Percentiles rank a stretch among this genome's conserved stretches.
These are phyloP conservation scores for Neurospora cerealis DNA, from an alignment of 495 filamentous ascomycete species.

Conservation along the genomic window DNA sequence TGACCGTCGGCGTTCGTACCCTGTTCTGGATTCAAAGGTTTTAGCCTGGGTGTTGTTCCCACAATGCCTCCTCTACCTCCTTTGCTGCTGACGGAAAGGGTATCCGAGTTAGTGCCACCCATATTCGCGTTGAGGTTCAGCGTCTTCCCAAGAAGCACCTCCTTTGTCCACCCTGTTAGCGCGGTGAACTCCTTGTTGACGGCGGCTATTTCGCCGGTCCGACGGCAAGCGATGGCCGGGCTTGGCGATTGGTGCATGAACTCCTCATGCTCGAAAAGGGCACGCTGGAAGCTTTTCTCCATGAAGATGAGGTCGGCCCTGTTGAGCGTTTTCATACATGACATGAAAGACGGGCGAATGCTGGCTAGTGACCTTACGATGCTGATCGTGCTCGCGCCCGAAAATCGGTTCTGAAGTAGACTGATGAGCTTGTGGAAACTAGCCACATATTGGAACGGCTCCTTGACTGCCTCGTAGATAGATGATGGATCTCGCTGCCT, in stretches of 20 bases:
- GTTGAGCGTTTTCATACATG: conserved; percentile 72
- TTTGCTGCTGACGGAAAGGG: conserved; percentile 19
- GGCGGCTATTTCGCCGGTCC: conserved; percentile 85
- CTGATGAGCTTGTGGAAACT: conserved; percentile 83
- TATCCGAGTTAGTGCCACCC: conserved; percentile 23
- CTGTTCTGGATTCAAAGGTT: conserved; percentile 24
- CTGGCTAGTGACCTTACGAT: conserved; percentile 81
- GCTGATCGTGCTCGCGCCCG: conserved; percentile 53
- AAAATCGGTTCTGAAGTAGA: conserved; percentile 71
- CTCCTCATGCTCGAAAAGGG: conserved; percentile 83
- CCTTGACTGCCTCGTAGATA: conserved; percentile 80
- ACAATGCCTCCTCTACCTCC: conserved; percentile 27
- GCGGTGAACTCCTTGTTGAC: conserved; percentile 92
- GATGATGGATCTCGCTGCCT: conserved; percentile 58
- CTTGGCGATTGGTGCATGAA: conserved; percentile 80
- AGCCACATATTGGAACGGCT: conserved; percentile 81
- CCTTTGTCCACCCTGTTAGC: conserved; percentile 88
- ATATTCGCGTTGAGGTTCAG: conserved; percentile 84
- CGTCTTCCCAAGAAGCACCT: conserved; percentile 79
- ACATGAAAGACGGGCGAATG: conserved; percentile 87
- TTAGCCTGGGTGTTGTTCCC: conserved; percentile 36
- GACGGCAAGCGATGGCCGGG: conserved; percentile 81
- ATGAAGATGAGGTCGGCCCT: conserved; percentile 87
- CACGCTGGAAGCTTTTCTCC: conserved; percentile 94
- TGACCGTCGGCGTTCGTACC: conserved; percentile 15